These are phyloP conservation scores for Camillea tinctor DNA, from an alignment of 2,329 filamentous ascomycete genomes.

Conservation along the genomic window DNA sequence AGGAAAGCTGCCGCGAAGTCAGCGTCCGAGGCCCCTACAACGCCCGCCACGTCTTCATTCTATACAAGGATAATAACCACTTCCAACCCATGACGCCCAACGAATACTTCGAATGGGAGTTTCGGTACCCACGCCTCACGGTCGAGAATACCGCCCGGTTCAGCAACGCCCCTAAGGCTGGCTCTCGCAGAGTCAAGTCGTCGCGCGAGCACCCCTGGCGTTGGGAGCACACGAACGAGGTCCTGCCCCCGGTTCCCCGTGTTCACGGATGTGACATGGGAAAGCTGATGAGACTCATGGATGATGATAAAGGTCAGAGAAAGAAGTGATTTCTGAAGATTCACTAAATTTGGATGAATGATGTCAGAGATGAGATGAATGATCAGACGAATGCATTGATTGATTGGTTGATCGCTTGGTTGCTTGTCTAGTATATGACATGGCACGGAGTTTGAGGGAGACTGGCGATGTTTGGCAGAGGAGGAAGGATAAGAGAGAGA, in stretches of 20 bases:
- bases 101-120: conserved; percentile 32
- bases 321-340: background rate
- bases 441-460: too few species aligned
- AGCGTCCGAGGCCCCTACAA: conserved; percentile 33
- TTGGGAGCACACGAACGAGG: conserved; percentile 23
- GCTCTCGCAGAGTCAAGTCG: conserved; percentile 6
- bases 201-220: conserved; percentile 24
- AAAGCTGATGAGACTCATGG: conserved; percentile 7
- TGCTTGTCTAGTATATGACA: too few species aligned
- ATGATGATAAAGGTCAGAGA: background rate
- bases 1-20: conserved; percentile 24
- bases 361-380: background rate
- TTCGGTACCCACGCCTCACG: conserved; percentile 33
- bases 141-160: conserved; percentile 21
- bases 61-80: conserved; percentile 25
- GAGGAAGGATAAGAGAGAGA: too few species aligned
- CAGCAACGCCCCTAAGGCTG: conserved; percentile 18
- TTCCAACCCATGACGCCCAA: conserved; percentile 36
- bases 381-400: background rate
- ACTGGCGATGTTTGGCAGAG: too few species aligned
- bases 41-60: conserved; percentile 33
- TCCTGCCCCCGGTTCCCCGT: conserved; percentile 21
- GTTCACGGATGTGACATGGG: conserved; percentile 18
- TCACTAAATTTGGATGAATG: too few species aligned
- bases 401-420: background rate